Conservation (phyloP, 148 eudicot genomes). For the Suaeda aralocaspica region DNA sequence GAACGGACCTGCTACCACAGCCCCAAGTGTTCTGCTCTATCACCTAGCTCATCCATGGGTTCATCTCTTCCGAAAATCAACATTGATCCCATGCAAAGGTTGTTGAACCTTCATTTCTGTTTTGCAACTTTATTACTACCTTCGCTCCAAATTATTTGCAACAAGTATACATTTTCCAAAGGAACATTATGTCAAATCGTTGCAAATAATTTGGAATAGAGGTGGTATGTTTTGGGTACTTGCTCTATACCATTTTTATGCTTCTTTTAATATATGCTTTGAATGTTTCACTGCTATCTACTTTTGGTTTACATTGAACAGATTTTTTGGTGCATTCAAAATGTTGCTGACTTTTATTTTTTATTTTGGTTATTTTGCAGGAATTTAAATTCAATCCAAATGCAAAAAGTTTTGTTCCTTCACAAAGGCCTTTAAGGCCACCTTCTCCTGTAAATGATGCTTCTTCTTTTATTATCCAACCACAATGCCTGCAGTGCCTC, state of each 20-base stretch:
- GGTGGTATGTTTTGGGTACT: background rate
- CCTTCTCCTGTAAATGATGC: constrained; percentile 77
- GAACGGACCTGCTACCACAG: constrained; percentile 45
- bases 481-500: constrained; percentile 47
- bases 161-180: too few relatives aligned
- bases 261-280: background rate
- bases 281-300: background rate
- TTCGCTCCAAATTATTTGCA: too few relatives aligned
- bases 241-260: background rate
- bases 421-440: constrained; percentile 66
- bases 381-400: constrained; percentile 88
- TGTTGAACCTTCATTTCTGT: background rate
- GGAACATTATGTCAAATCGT: too few relatives aligned
- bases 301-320: background rate
- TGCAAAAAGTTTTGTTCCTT: constrained; percentile 81
- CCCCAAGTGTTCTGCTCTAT: constrained; percentile 51
- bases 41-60: constrained; percentile 81
- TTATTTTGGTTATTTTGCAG: constrained; percentile 38
- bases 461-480: constrained; percentile 73
- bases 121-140: background rate
- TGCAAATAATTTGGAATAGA: too few relatives aligned
- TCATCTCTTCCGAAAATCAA: constrained; percentile 87
- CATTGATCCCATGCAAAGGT: constrained; percentile 95
- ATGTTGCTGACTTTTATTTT: background rate
- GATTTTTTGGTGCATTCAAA: background rate